Base-by-base conservation (phyloP, 192 early-diverging fungal species). In the Podila minutissima region DNA sequence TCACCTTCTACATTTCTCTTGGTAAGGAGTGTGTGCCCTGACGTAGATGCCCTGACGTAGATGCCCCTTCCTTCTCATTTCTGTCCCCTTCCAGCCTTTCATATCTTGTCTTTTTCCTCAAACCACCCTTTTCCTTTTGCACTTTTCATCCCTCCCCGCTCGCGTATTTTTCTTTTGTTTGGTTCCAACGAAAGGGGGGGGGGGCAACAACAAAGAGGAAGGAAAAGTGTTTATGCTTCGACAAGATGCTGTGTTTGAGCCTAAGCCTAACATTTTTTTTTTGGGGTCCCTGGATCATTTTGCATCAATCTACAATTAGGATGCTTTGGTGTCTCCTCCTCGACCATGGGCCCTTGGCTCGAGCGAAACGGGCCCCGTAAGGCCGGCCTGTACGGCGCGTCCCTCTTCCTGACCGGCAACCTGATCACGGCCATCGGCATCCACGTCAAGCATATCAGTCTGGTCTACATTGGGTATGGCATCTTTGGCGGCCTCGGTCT, bases 381-480 rank as follows among this genome's bases (percentile, higher is more conserved):
- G 59, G 84, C 84, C 1, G 85, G 84, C 20, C 69, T 83, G 17
- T 64, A 89, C 22, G 91, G 91, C 0, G 65, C 85, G 12, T 29
- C 71, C 6, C 65, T 89, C 24, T 89, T 90, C 33, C 86, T 83
- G 31, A 59, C 83, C 2, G 89, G 89, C 8, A 86, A 92, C 71
- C 61, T 92, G 48, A 83, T 86, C 37, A 71, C 91, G 4, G 89
- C 89, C 13, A 32, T 91, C 32, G 92, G 86, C 20, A 61, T 90
- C 32, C 57, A 86, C 24, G 74, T 88, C 53, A 69, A 85, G 48
- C 86, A 86, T 63, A 86, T 93, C 13, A 85, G 87, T 60, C 72
- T 93, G 17, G 75, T 91, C 58, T 93, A 91, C 67, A 71, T 91
- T 78, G 88, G 91, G 61, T 92, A 91, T 62, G 89, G 91, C 28